Evolutionary conservation across 768 basidiomycete genomes (phyloP).

Genomic region (Panaeolus papilionaceus): DNA sequence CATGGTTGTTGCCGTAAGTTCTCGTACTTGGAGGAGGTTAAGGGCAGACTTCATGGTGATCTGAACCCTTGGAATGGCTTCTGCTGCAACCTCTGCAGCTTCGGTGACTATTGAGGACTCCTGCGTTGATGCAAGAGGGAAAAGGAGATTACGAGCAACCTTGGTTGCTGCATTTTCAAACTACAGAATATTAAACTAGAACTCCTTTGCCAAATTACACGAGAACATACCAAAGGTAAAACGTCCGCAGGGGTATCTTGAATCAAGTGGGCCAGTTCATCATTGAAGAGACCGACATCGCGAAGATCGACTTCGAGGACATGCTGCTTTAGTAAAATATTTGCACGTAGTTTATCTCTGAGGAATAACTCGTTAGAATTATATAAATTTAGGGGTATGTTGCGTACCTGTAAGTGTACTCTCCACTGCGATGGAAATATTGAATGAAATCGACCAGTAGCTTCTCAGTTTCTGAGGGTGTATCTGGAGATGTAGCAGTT

Average conservation of each 20-base stretch:
- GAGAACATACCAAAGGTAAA: conserved; percentile 76
- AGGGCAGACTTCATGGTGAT: conserved; percentile 88
- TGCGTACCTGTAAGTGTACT: conserved; percentile 88
- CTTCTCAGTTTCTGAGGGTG: conserved; percentile 82
- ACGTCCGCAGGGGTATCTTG: conserved; percentile 91
- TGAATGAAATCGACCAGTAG: conserved; percentile 86
- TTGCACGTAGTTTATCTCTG: conserved; percentile 88
- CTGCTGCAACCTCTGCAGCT: conserved; percentile 42
- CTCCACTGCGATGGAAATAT: conserved; percentile 86
- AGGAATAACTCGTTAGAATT: conserved; percentile 26
- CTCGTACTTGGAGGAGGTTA: conserved; percentile 93
- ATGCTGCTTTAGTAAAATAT: conserved; percentile 87
- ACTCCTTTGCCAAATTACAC: neutral
- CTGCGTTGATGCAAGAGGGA: conserved; percentile 69
- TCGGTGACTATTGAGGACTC: conserved; percentile 34
- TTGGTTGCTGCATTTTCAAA: conserved; percentile 92
- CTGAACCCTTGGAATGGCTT: conserved; percentile 73
- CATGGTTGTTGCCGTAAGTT: conserved; percentile 92
- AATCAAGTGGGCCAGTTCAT: conserved; percentile 90
- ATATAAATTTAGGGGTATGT: conserved; percentile 2
- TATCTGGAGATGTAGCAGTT: conserved; percentile 62
- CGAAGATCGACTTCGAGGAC: conserved; percentile 87
- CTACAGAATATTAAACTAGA: conserved; percentile 43
- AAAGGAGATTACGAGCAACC: conserved; percentile 83
- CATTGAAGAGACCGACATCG: conserved; percentile 84